Evolutionary conservation across 208 protist genomes (phyloP).

Genomic region (Novymonas esmeraldas): DNA sequence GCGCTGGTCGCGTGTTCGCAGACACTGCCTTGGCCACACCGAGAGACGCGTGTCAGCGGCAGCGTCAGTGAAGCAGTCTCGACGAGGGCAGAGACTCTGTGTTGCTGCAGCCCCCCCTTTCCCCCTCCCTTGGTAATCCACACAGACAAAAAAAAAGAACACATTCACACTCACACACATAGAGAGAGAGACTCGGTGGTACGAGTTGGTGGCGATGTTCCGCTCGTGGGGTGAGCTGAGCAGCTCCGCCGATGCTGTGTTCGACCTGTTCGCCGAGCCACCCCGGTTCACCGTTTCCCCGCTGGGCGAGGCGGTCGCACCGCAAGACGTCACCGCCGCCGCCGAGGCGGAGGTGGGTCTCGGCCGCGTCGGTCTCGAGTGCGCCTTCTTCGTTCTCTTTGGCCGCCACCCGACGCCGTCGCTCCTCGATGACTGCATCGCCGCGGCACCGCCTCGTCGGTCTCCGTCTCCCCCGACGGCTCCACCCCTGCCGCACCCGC

Average conservation of each 20-base stretch:
- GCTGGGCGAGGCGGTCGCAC: not conserved
- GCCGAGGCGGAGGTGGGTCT: slow-evolving; percentile 2
- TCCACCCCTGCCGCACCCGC: not conserved
- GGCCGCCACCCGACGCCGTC: slow-evolving; percentile 24
- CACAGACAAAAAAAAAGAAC: too few species aligned
- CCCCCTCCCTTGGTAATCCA: too few species aligned
- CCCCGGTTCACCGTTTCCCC: not conserved
- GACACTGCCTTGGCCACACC: too few species aligned
- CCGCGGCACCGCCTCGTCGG: not conserved
- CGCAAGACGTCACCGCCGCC: not conserved
- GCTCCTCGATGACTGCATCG: slow-evolving; percentile 19
- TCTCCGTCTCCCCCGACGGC: not conserved
- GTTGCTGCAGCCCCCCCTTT: too few species aligned
- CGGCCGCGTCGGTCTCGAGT: slow-evolving; percentile 18
- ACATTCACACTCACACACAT: too few species aligned
- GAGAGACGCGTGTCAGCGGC: too few species aligned
- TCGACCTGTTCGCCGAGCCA: slow-evolving; percentile 39
- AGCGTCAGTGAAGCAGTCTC: too few species aligned
- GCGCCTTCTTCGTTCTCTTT: slow-evolving; percentile 35
- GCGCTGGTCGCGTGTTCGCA: too few species aligned
- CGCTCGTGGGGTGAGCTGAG: slow-evolving; percentile 53
- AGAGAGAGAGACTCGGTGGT: too few species aligned
- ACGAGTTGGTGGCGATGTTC: too few species aligned
- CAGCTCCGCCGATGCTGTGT: slow-evolving; percentile 48
- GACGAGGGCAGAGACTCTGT: too few species aligned